Conservation (phyloP, 75 land plant genomes). For the Larix kaempferi region DNA sequence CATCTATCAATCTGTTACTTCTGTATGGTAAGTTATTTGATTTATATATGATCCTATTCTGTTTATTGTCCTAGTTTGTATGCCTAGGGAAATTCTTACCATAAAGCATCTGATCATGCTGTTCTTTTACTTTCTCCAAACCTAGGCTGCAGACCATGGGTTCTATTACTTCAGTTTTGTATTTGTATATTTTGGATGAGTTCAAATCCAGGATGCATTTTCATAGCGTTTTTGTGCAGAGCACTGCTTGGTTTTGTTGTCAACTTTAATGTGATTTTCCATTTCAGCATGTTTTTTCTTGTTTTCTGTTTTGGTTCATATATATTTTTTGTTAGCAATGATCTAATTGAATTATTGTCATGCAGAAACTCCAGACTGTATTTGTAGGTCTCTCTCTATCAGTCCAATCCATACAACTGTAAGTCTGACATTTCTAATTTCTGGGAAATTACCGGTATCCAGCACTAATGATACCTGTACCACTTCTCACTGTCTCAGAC, state of each 20-base stretch:
- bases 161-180: not conserved
- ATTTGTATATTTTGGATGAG: not conserved
- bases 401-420: not conserved
- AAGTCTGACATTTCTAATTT: not conserved
- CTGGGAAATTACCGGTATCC: not conserved
- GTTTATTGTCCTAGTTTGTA: not conserved
- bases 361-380: constrained; percentile 1
- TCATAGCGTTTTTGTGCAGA: not conserved
- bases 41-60: not conserved
- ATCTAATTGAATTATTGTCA: not conserved
- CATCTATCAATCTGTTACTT: not conserved
- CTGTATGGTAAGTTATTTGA: not conserved
- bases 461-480: not conserved
- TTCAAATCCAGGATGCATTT: not conserved
- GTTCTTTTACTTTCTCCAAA: not conserved
- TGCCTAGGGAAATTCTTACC: not conserved
- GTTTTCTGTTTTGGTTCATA: not conserved
- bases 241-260: not conserved
- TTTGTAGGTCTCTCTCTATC: not conserved
- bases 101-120: not conserved
- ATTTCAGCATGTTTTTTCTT: not conserved
- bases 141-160: not conserved
- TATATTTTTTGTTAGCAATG: too few species aligned
- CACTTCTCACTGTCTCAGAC: not conserved
- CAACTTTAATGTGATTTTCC: not conserved